These are phyloP conservation scores for Mrakia frigida DNA, from an alignment of 768 basidiomycete species.

Conservation along the genomic window DNA sequence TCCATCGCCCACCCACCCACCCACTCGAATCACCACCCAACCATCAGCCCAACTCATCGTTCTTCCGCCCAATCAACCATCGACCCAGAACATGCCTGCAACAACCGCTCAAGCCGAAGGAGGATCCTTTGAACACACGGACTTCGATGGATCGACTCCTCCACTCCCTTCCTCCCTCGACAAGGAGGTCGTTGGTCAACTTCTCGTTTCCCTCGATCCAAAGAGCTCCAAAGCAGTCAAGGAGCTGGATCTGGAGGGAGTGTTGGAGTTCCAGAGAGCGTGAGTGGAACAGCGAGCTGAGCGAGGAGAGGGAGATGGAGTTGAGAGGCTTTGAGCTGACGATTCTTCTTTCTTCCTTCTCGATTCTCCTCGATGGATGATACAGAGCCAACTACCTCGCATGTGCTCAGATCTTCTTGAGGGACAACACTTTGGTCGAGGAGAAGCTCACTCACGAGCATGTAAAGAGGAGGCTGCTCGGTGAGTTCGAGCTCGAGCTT, in stretches of 20 bases:
- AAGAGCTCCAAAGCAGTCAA: background rate
- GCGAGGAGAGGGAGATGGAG: background rate
- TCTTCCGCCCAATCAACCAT: background rate
- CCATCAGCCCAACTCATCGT: background rate
- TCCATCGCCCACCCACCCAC: background rate
- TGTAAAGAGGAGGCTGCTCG: conserved; percentile 74
- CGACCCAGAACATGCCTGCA: conserved; percentile 6
- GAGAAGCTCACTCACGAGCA: conserved; percentile 56
- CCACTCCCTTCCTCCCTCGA: conserved; percentile 23
- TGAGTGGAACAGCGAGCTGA: background rate
- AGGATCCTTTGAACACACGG: conserved; percentile 31
- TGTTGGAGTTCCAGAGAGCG: conserved; percentile 42
- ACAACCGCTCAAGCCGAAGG: conserved; percentile 27
- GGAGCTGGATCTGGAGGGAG: conserved; percentile 39
- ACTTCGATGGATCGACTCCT: conserved; percentile 31
- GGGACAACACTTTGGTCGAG: conserved; percentile 63
- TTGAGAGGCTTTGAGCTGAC: background rate
- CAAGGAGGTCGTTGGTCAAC: conserved; percentile 14
- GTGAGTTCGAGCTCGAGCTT: conserved; percentile 48
- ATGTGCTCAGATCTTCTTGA: conserved; percentile 79
- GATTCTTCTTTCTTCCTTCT: background rate
- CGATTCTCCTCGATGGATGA: background rate
- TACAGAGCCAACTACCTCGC: conserved; percentile 40
- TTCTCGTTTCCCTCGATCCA: conserved; percentile 24
- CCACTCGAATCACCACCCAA: background rate